Evolutionary conservation across 176 grass and related monocot genomes (phyloP).

Genomic region (Pharus latifolius): DNA sequence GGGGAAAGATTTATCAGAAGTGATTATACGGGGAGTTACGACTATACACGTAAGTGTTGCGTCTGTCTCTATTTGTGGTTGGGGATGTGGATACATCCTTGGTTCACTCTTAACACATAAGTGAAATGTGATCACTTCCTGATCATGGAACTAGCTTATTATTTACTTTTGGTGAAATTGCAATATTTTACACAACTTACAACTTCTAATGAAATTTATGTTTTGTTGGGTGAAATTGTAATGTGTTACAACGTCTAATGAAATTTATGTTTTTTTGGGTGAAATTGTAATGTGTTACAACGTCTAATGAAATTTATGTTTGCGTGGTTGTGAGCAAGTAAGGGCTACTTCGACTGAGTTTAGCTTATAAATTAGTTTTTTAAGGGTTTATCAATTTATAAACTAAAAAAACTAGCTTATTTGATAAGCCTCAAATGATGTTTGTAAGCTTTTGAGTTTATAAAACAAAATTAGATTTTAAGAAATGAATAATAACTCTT

Average conservation of each 20-base stretch:
- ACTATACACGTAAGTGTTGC: neutral
- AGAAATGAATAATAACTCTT: too few relatives aligned
- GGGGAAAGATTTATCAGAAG: neutral
- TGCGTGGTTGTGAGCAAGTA: too few relatives aligned
- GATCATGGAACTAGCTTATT: neutral
- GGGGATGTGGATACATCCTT: conserved; percentile 3
- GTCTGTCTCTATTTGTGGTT: conserved; percentile 18
- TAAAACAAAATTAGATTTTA: too few relatives aligned
- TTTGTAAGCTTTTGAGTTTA: too few relatives aligned
- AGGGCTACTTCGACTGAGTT: too few relatives aligned
- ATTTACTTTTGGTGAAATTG: neutral
- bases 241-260: neutral
- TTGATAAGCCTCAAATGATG: too few relatives aligned
- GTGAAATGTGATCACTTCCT: neutral
- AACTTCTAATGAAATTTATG: neutral
- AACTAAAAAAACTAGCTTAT: too few relatives aligned
- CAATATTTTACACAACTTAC: neutral
- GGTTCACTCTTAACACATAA: neutral
- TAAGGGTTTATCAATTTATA: too few relatives aligned
- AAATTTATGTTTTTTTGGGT: neutral
- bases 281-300: neutral
- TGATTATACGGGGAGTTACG: neutral
- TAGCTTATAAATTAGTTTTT: too few relatives aligned
- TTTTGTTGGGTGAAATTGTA: neutral
- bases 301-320: too few relatives aligned